Percentiles rank a stretch among this genome's conserved stretches.
These are phyloP conservation scores for Boletus vermiculosoides DNA, from an alignment of 768 basidiomycete genomes.

Conservation along the genomic window DNA sequence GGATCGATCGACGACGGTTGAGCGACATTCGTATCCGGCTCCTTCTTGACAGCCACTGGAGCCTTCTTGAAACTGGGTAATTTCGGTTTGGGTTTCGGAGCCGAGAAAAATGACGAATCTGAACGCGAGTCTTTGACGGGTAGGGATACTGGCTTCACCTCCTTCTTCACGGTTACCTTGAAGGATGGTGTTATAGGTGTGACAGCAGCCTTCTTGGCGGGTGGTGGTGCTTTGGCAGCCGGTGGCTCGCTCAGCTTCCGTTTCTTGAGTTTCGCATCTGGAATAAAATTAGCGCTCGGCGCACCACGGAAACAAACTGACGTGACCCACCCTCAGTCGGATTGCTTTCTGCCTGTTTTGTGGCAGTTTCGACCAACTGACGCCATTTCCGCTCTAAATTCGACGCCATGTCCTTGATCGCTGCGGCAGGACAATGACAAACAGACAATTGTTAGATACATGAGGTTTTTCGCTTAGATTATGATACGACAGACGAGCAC, in stretches of 20 bases:
- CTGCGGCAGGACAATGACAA: conserved; percentile 50
- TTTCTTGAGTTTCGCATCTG: conserved; percentile 68
- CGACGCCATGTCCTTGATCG: conserved; percentile 91
- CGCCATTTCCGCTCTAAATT: conserved; percentile 87
- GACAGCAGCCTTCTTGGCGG: conserved; percentile 66
- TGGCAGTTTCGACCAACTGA: conserved; percentile 53
- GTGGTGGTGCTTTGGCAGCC: conserved; percentile 47
- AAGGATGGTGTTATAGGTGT: conserved; percentile 21
- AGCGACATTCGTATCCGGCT: conserved; percentile 57
- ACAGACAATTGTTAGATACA: conserved; percentile 68
- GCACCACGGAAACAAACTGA: conserved; percentile 38
- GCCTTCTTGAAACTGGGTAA: conserved; percentile 87
- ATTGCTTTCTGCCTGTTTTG: conserved; percentile 42
- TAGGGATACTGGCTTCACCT: conserved; percentile 36
- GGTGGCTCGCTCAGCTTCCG: conserved; percentile 62
- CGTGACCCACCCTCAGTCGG: conserved; percentile 72
- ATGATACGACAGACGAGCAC: conserved; percentile 33
- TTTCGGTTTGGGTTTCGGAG: conserved; percentile 80
- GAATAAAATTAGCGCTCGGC: conserved; percentile 24
- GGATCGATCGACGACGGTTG: conserved; percentile 78
- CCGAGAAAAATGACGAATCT: conserved; percentile 86
- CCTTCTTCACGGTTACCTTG: conserved; percentile 54
- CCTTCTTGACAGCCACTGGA: conserved; percentile 48
- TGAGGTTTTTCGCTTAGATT: conserved; percentile 33
- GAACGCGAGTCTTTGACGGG: conserved; percentile 75